Evolutionary conservation across 108 stramenopile species (phyloP), one percentile per base, ranked within the genome.

Genomic region (Stephanodiscus triporus): DNA sequence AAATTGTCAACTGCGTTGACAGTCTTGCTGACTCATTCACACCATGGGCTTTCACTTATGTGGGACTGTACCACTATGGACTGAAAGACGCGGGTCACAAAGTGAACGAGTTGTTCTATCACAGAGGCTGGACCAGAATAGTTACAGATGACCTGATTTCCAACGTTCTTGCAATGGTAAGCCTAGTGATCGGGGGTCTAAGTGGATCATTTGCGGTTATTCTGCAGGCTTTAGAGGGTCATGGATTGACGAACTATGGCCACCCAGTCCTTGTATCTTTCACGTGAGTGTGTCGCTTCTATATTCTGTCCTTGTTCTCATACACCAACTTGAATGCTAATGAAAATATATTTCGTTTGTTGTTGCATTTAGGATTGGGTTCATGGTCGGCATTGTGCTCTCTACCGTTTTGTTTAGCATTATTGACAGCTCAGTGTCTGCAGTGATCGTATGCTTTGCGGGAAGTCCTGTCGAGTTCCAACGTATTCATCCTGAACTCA

Each of bases 391-490:
- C 3, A 77, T 92, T 29, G 81, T 90, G 27, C 73, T 94, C 30
- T 86, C 93, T 20, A 81, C 80, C 17, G 81, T 95, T 4, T 65
- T 96, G 47, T 87, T 94, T 49, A 82, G 87, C 38, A 83, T 91
- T 55, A 87, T 97, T 62, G 77, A 81, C 34, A 86, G 89, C 43
- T 91, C 95, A 4, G 95, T 95, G 16, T 84, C 87, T 59, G 89
- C 93, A 60, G 92, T 96, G 30, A 89, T 95, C 63, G 95, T 96
- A 23, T 93, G 94, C 64, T 97, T 94, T 71, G 97, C 97, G 30
- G 84, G 92, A 29, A 89, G 83, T 58, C 93, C 95, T 10, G 84
- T 86, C 13, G 91, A 93, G 58, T 91, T 97, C 72, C 86, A 94
- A 62, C 65, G 71, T 11, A 92, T 89, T 60, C 93, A 97, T 66